Evolutionary conservation across 2,329 filamentous ascomycete genomes (phyloP), one percentile per base, ranked within the genome.

Genomic region (Xylaria sp.): DNA sequence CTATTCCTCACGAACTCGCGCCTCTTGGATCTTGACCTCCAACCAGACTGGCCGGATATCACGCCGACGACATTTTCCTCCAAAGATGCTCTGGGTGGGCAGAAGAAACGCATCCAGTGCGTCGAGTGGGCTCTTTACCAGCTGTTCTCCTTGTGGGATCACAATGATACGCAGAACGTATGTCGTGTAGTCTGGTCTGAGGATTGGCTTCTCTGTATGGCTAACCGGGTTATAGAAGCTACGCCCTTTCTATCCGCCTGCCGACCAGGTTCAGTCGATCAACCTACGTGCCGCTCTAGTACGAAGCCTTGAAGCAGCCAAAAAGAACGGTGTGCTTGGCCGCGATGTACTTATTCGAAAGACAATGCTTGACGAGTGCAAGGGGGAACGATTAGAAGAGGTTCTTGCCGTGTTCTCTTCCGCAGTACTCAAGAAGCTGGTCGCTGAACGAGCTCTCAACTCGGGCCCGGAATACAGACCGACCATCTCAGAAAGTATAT

Each of bases 321-420:
- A 98, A 82, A 97, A 96, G 81, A 92, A 89, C 80, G 94, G 94
- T 33, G 83, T 90, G 0, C 83, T 98, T 9, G 92, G 93, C 2
- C 86, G 92, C 56, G 94, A 97, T 75, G 87, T 87, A 0, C 87
- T 96, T 0, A 81, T 98, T 36, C 89, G 96, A 58, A 97, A 97
- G 82, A 97, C 93, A 0, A 97, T 97, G 92, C 83, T 99, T 58
- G 96, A 99, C 76, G 95, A 99, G 73, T 99, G 96, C 81, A 94
- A 92, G 71, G 95, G 95, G 5, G 94, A 97, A 61, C 90, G 93
- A 69, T 87, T 98, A 61, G 94, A 94, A 76, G 96, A 99, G 76
- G 82, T 97, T 1, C 84, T 98, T 31, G 89, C 93, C 2, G 84
- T 89, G 0, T 96, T 99, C 74, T 97, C 95, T 1, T 92, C 92